Evolutionary conservation across 108 stramenopile species (phyloP).

Genomic region (Skeletonema costatum): DNA sequence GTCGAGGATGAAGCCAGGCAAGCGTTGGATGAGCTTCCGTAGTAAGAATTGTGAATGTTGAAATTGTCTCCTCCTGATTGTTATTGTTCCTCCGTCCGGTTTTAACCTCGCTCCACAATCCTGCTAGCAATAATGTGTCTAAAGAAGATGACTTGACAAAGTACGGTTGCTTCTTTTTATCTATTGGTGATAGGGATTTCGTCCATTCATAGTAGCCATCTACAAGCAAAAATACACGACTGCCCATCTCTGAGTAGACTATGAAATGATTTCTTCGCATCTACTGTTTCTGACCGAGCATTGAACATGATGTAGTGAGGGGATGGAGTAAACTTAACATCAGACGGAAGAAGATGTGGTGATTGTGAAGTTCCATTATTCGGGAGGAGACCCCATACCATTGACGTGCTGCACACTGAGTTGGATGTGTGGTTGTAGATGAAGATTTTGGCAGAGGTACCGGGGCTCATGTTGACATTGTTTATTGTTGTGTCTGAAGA

Average conservation of each 20-base stretch:
- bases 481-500: not conserved
- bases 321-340: constrained; percentile 53
- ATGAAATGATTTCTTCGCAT: constrained; percentile 68
- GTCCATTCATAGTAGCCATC: constrained; percentile 91
- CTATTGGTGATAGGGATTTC: constrained; percentile 6
- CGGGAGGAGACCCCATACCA: constrained; percentile 78
- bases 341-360: constrained; percentile 39
- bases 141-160: constrained; percentile 52
- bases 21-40: constrained; percentile 64
- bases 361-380: constrained; percentile 50
- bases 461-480: constrained; percentile 21
- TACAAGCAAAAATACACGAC: constrained; percentile 69
- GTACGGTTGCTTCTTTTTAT: constrained; percentile 76
- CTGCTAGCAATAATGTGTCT: constrained; percentile 57
- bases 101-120: constrained; percentile 63
- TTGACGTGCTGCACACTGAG: constrained; percentile 15
- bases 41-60: constrained; percentile 79
- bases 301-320: constrained; percentile 79
- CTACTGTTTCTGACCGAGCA: constrained; percentile 79
- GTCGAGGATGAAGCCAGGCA: constrained; percentile 71
- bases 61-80: constrained; percentile 48
- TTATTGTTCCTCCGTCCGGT: constrained; percentile 43
- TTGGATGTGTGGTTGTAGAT: not conserved
- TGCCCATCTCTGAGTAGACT: constrained; percentile 42
- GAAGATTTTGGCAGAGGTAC: constrained; percentile 8